phyloP scores from a whole-genome alignment of 202 grass and related monocot species.

The Zoysia matrella region DNA sequence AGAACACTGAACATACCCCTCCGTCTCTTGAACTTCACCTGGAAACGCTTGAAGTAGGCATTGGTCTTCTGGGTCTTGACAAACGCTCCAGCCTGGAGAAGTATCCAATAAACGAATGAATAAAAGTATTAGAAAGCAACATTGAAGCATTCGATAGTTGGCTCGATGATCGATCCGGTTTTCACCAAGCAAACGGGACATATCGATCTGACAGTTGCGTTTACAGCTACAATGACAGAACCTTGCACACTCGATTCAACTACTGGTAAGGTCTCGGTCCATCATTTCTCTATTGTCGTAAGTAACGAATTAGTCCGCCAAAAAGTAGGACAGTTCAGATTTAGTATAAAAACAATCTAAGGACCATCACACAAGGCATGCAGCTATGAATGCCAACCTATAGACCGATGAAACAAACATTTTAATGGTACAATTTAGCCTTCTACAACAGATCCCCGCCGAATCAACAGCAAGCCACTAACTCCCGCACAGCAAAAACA shows the following conservation, averaged over 20 bases:
- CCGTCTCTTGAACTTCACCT: constrained; percentile 87
- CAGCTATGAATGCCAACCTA: background rate
- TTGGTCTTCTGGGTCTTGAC: constrained; percentile 62
- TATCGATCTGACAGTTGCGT: background rate
- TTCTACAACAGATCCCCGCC: background rate
- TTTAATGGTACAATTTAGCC: background rate
- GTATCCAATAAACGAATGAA: background rate
- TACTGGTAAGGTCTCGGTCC: no score
- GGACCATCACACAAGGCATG: background rate
- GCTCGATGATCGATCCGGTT: background rate
- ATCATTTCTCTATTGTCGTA: no score
- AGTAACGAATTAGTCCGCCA: background rate
- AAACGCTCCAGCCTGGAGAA: constrained; percentile 41
- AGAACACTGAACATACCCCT: constrained; percentile 44
- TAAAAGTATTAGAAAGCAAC: background rate
- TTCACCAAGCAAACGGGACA: background rate
- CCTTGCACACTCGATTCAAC: background rate
- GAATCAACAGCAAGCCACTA: background rate
- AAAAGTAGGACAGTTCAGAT: background rate
- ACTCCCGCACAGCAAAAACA: background rate
- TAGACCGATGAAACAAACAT: background rate
- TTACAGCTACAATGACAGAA: background rate
- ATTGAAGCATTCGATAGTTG: background rate
- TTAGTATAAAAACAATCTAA: background rate
- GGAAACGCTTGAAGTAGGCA: constrained; percentile 76